Conservation (phyloP, 225 moss, liverwort and hornwort species). For the Straminergon stramineum region DNA sequence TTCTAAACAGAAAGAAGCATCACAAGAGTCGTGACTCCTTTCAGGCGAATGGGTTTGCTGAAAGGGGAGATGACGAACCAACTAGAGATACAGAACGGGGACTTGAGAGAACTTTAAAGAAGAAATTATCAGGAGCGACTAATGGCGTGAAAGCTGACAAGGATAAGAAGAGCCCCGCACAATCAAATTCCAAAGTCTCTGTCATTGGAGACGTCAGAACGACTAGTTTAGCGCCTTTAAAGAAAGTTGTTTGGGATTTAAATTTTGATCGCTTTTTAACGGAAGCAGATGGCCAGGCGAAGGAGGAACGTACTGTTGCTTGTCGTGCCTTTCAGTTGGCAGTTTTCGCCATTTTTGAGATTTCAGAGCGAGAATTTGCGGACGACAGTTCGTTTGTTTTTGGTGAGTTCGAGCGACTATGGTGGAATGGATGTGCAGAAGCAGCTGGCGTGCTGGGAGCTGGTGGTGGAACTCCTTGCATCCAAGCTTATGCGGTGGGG, state of each 20-base stretch:
- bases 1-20: constrained; percentile 47
- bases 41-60: neutral
- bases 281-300: neutral
- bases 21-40: constrained; percentile 16
- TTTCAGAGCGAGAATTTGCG: neutral
- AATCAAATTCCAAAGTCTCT: neutral
- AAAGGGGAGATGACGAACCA: neutral
- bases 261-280: neutral
- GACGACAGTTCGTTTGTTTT: neutral
- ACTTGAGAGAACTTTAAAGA: neutral
- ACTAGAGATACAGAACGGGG: neutral
- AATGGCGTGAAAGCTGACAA: neutral
- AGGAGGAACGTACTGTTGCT: constrained; percentile 2
- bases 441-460: constrained; percentile 42
- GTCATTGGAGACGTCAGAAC: neutral
- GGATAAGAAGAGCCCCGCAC: neutral
- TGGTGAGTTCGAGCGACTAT: constrained; percentile 29
- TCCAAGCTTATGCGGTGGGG: constrained; percentile 39
- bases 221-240: neutral
- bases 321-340: constrained; percentile 39
- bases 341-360: constrained; percentile 19
- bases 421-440: constrained; percentile 42
- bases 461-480: constrained; percentile 14
- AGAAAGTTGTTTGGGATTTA: constrained; percentile 26
- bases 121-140: neutral